A percentile compares a stretch with the other conserved stretches of the same genome.
These are phyloP conservation scores for Pseudopyricularia cyperi DNA, from an alignment of 2,329 filamentous ascomycete species.

Conservation along the genomic window DNA sequence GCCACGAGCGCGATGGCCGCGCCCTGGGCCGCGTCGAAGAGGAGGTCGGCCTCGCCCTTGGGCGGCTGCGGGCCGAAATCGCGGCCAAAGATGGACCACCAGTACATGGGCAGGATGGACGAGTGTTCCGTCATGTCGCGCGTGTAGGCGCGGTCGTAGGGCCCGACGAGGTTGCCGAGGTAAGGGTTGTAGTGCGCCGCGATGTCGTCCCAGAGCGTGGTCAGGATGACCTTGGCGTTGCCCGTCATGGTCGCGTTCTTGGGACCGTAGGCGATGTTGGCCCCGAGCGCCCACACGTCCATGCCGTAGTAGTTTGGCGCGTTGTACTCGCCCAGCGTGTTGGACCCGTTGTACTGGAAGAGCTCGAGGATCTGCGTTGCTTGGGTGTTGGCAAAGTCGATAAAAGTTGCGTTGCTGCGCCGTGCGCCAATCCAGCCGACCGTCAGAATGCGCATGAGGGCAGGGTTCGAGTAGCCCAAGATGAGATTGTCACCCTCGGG, in stretches of 20 bases:
- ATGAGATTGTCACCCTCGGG: constrained; percentile 24
- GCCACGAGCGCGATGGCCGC: constrained; percentile 24
- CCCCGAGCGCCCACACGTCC: constrained; percentile 24
- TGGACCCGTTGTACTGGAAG: constrained; percentile 17
- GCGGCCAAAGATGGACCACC: constrained; percentile 28
- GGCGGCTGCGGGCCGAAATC: constrained; percentile 22
- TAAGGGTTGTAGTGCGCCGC: too few species aligned
- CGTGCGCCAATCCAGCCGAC: constrained; percentile 27
- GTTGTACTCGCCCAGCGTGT: constrained; percentile 23
- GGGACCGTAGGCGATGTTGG: constrained; percentile 22
- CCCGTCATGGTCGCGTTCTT: constrained; percentile 15
- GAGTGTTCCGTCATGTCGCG: constrained; percentile 25
- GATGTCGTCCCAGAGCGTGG: constrained; percentile 18
- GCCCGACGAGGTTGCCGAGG: too few species aligned
- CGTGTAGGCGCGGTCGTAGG: constrained; percentile 20
- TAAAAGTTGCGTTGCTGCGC: constrained; percentile 20
- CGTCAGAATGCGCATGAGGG: constrained; percentile 23
- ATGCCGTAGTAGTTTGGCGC: constrained; percentile 27
- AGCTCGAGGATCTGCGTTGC: constrained; percentile 16
- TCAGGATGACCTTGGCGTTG: constrained; percentile 15
- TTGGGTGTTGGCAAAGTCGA: constrained; percentile 21
- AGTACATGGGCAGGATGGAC: constrained; percentile 25
- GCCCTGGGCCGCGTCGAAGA: constrained; percentile 26
- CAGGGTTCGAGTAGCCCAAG: constrained; percentile 23
- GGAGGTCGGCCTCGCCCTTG: constrained; percentile 23